Percentiles rank a stretch among this genome's conserved stretches.
Evolutionary conservation across 225 moss, liverwort and hornwort genomes (phyloP).

Genomic region (Anthoceros angustus): DNA sequence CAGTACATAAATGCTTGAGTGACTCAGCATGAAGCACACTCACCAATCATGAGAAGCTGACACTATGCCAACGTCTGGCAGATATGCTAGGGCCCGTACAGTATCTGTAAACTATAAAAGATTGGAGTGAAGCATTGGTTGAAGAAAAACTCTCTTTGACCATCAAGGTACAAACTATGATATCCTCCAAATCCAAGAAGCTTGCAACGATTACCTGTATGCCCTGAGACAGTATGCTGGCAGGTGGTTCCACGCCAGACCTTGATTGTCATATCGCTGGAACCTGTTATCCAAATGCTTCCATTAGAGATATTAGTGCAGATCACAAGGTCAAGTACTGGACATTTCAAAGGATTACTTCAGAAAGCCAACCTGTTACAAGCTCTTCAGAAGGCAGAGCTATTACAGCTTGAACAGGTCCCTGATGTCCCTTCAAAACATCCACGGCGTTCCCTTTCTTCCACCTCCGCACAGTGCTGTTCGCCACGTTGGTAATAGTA

Average conservation of each 20-base stretch:
- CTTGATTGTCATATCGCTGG: conserved; percentile 85
- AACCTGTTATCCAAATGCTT: conserved; percentile 26
- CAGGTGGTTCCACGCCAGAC: conserved; percentile 84
- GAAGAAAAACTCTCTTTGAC: background rate
- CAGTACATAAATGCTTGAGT: background rate
- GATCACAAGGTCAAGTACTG: no score
- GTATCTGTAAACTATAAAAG: conserved; percentile 43
- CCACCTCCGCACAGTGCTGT: conserved; percentile 92
- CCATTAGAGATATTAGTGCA: background rate
- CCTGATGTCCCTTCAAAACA: conserved; percentile 76
- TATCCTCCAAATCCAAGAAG: no score
- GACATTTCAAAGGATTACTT: no score
- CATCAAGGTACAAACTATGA: background rate
- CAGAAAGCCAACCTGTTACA: conserved; percentile 31
- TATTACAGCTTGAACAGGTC: conserved; percentile 90
- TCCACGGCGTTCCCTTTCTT: conserved; percentile 58
- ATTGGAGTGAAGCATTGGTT: background rate
- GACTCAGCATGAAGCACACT: background rate
- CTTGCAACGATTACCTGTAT: conserved; percentile 49
- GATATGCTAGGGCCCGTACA: conserved; percentile 71
- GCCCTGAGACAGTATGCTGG: conserved; percentile 63
- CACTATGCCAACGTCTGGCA: conserved; percentile 64
- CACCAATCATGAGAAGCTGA: conserved; percentile 99
- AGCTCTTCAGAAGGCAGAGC: conserved; percentile 63
- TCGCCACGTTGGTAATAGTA: conserved; percentile 8